Evolutionary conservation across 1,284 basidiomycete genomes (phyloP), one percentile per base, ranked within the genome.

Genomic region (Phylloboletellus chloephorus): DNA sequence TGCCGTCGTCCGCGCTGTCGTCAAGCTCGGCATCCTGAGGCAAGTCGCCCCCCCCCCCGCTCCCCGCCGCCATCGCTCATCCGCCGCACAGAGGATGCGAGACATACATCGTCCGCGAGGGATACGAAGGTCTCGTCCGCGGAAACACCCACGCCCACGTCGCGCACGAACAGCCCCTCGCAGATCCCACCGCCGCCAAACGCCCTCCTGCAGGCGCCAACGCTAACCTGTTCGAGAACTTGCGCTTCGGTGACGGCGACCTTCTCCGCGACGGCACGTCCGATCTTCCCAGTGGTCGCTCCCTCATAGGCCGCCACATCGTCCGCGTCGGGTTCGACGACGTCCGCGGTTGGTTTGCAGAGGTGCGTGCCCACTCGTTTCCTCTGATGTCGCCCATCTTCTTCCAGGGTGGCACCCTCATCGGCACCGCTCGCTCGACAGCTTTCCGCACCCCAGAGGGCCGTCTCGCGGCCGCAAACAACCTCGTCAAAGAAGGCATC

Each of bases 291-390:
- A 26, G 24, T 7, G 83, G 80, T 8, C 73, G 81, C 44, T 80
- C 80, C 6, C 74, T 98, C 51, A 91, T 87, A 57, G 93, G 93
- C 1, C 74, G 87, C 36, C 94, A 98, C 67, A 98, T 98, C 57
- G 86, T 98, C 32, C 76, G 91, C 46, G 94, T 97, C 3, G 96
- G 95, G 4, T 98, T 95, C 88, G 96, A 98, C 60, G 96, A 98
- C 66, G 95, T 98, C 17, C 74, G 91, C 23, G 90, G 91, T 5
- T 98, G 94, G 91, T 85, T 95, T 57, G 79, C 85, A 31, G 80
- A 94, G 73, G 88, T 83, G 48, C 49, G 74, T 63, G 24, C 15
- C 33, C 19, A 17, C 3, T 31, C 5, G n/a, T n/a, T n/a, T n/a
- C n/a, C n/a, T n/a, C n/a, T n/a, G n/a, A n/a, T n/a, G n/a, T n/a